Base-by-base conservation (phyloP, 805 yeast genomes). In the Sungouiella blattae region DNA sequence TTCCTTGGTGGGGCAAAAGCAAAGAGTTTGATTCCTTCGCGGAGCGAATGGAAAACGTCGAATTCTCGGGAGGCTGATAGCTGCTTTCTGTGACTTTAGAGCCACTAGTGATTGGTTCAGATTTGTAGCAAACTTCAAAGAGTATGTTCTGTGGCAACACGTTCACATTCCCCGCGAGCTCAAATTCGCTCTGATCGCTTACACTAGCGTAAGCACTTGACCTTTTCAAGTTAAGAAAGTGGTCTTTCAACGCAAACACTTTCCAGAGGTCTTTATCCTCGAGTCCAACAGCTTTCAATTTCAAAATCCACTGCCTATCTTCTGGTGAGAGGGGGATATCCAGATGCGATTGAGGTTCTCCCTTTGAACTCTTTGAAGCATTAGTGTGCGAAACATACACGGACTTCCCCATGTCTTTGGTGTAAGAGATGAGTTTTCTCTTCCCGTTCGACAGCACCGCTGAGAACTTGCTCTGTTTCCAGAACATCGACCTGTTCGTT, bases 221-320 rank as follows among this genome's bases (percentile, higher is more conserved):
- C 22, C 45, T 30, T 12, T 30, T 44, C 11, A 31, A 35, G 32
- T 79, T 75, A 40, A 62, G 69, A 6, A 89, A 72, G 46, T 87
- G 84, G 18, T 80, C 80, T 37, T 89, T 69, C 37, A 87, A 57
- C 3, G 76, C 76, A 11, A 80, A 80, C 9, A 91, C 60, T 55
- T 89, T 91, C 97, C 97, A 91, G 17, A 86, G 48, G 29, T 87
- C 94, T 6, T 66, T 68, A 7, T 79, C 87, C 6, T 67, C 68
- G 33, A 91, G 60, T 0, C 97, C 98, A n/a, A 86, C 69, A 2
- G 81, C 69, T 30, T 76, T 72, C 28, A 91, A 63, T 43, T 81
- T 78, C 24, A 75, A 75, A n/a, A 87, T 64, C 88, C 95, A 83
- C 21, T 70, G 69, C 37, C 73, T 69, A 55, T 86, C 95, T 38